phyloP scores from a whole-genome alignment of 805 yeast species.

The Metschnikowia cerradonensis region DNA sequence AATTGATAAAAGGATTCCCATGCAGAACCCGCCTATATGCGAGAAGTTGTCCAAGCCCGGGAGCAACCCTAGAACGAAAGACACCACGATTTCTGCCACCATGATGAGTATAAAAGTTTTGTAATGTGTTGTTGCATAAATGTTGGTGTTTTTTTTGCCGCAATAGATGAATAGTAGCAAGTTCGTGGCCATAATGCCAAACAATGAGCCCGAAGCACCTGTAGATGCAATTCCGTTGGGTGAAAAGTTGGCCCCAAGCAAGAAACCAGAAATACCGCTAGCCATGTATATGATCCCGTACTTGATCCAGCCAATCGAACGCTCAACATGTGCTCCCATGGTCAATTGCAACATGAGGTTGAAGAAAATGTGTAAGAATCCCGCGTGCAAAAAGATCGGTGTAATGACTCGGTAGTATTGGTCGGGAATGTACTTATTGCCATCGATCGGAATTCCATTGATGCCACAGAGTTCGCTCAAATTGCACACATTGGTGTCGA shows the following conservation, averaged over 20 bases:
- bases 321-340: conserved; percentile 60
- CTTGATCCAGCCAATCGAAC: conserved; percentile 50
- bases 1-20: conserved; percentile 52
- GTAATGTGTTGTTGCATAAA: conserved; percentile 45
- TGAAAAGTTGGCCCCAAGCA: conserved; percentile 66
- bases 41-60: conserved; percentile 76
- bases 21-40: conserved; percentile 70
- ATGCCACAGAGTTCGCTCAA: conserved; percentile 60
- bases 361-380: conserved; percentile 62
- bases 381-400: conserved; percentile 75
- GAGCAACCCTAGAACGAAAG: conserved; percentile 59
- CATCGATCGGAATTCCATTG: conserved; percentile 39
- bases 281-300: conserved; percentile 53
- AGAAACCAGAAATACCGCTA: conserved; percentile 62
- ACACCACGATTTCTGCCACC: conserved; percentile 53
- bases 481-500: conserved; percentile 52
- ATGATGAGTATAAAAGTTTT: conserved; percentile 42
- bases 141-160: conserved; percentile 47
- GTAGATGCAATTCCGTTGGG: conserved; percentile 63
- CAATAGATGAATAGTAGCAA: conserved; percentile 50
- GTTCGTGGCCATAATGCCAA: conserved; percentile 65
- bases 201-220: conserved; percentile 70
- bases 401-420: conserved; percentile 69
- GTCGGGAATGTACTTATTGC: conserved; percentile 41
- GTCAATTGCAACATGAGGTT: conserved; percentile 57